Base-by-base conservation (phyloP, 139 green algal genomes). In the Spirogloea muscicola region DNA sequence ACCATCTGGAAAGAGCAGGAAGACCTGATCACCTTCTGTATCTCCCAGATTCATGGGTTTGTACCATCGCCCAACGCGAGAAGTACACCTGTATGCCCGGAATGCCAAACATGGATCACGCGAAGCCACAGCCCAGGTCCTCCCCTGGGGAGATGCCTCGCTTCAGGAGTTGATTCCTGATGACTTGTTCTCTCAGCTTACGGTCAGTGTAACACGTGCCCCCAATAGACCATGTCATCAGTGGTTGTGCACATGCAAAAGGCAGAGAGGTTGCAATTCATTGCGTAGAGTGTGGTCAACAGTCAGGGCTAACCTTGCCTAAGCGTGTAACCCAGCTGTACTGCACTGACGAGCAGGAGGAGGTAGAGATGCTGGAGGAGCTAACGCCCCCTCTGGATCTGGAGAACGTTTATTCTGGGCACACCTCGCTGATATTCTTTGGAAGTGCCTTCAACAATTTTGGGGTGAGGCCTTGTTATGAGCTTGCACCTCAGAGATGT, bases 371-470 rank as follows among this genome's bases (percentile, higher is more conserved):
- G 71, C 75, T 93, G 49, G 74, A 91, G 72, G 88, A 84, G 25
- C 71, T 93, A 18, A 85, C 85, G 7, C 84, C 88, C 1, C 82
- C 87, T 41, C 49, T 91, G 39, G 86, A 90, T 68, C n/a, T 80
- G 25, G 82, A 89, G 21, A 78, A 77, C 0, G 85, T 93, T 31
- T 40, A 82, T 52, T 49, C 29, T 3, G 89, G 89, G 33, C 44
- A 87, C 38, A 60, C 91, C 4, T 89, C 88, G 1, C 89, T 88
- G 16, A 85, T 93, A 58, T 93, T 87, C 80, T 93, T 93, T 69
- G 87, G 87, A 25, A 82, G 57, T 0, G 89, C 88, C 10, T 88
- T 90, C 76, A 90, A 88, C 75, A 93, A 91, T 75, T 93, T 93
- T 74, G 80, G 80, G 7, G 75, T 82, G 13, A n/a, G n/a, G n/a